A percentile compares a stretch with the other conserved stretches of the same genome.
Conservation (phyloP, 306 rosid species). For the Trifolium fragiferum region DNA sequence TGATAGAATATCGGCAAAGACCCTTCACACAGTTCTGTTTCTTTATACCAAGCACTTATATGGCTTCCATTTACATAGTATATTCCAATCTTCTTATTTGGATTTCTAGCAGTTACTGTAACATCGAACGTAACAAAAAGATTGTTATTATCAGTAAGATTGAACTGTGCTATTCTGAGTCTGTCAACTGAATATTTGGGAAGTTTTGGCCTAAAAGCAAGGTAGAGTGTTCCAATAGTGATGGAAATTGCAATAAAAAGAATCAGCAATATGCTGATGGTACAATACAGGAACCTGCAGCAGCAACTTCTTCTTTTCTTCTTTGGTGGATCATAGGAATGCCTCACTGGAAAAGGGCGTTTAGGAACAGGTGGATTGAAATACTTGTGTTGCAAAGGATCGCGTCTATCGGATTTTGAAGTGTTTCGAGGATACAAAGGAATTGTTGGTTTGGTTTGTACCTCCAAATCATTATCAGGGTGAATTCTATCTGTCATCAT, state of each 20-base stretch:
- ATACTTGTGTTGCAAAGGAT: neutral
- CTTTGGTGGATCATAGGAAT: constrained; percentile 67
- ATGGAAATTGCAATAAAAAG: constrained; percentile 54
- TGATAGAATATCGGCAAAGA: constrained; percentile 85
- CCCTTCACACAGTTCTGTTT: constrained; percentile 64
- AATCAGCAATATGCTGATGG: constrained; percentile 45
- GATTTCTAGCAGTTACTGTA: constrained; percentile 69
- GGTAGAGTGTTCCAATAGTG: constrained; percentile 62
- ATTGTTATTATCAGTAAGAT: constrained; percentile 33
- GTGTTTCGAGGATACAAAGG: constrained; percentile 60
- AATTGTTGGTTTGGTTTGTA: constrained; percentile 53
- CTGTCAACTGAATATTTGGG: constrained; percentile 68
- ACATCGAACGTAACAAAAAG: constrained; percentile 61
- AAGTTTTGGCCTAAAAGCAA: constrained; percentile 80
- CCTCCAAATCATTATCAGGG: constrained; percentile 70
- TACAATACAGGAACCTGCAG: constrained; percentile 68
- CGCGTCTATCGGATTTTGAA: constrained; percentile 54
- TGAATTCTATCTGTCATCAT: constrained; percentile 57
- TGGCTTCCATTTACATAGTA: constrained; percentile 84
- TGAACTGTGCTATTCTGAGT: constrained; percentile 53
- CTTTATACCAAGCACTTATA: constrained; percentile 66
- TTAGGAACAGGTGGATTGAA: constrained; percentile 40
- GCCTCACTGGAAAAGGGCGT: constrained; percentile 49
- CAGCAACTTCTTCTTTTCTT: constrained; percentile 76
- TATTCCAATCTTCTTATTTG: constrained; percentile 86